A percentile compares a stretch with the other conserved stretches of the same genome.
These are phyloP conservation scores for Leishmania braziliensis DNA, from an alignment of 208 protist genomes.

Conservation along the genomic window DNA sequence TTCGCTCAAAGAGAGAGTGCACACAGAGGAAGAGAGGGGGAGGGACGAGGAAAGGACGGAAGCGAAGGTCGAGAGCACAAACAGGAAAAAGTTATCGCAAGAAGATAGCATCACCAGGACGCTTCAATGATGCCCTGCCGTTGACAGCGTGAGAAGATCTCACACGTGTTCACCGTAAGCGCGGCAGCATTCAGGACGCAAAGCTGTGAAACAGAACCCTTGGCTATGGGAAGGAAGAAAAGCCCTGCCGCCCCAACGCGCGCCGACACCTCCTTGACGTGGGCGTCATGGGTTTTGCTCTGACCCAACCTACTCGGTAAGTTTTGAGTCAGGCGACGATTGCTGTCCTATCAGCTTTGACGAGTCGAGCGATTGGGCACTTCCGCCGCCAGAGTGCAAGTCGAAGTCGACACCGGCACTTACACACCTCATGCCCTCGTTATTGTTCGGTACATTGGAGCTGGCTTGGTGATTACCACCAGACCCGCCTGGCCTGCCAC, in stretches of 20 bases:
- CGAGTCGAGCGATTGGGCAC: slow-evolving; percentile 30
- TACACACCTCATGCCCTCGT: neutral
- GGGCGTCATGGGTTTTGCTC: neutral
- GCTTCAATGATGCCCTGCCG: neutral
- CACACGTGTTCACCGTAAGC: neutral
- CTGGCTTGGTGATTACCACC: slow-evolving; percentile 3
- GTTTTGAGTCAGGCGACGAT: slow-evolving; percentile 4
- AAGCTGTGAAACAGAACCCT: neutral
- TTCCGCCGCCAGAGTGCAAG: slow-evolving; percentile 25
- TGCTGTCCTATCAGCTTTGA: slow-evolving; percentile 16
- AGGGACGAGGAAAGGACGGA: neutral
- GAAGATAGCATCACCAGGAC: neutral
- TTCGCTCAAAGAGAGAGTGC: neutral
- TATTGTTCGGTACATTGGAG: slow-evolving; percentile 8
- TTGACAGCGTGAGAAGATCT: neutral
- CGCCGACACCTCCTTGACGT: neutral
- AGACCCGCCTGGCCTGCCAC: neutral
- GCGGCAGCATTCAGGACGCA: neutral
- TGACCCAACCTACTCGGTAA: neutral
- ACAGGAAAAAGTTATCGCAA: neutral
- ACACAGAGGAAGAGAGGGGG: neutral
- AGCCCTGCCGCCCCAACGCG: neutral
- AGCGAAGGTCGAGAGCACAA: neutral
- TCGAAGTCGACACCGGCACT: slow-evolving; percentile 23
- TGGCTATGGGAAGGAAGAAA: neutral